Evolutionary conservation across 1,139 yeast genomes (phyloP).

Genomic region (Sugiyamaella japonica): DNA sequence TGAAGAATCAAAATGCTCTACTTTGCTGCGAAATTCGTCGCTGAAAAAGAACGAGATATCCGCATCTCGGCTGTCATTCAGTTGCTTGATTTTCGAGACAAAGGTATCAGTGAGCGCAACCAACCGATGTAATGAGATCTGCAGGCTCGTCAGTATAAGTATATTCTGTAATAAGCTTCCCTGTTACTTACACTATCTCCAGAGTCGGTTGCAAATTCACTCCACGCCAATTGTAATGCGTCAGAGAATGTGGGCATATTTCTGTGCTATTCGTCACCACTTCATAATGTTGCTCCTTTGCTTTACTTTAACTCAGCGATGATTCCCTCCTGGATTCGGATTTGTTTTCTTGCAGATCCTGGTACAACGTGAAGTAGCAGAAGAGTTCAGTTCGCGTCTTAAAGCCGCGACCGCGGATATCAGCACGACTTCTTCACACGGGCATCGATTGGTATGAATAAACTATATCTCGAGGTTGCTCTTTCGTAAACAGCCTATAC

Average conservation of each 20-base stretch:
- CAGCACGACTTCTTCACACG: not conserved
- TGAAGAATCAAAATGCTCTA: not conserved
- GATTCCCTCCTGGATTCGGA: not conserved
- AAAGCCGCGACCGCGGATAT: conserved; percentile 1
- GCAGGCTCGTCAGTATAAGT: not conserved
- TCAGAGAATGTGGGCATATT: conserved; percentile 6
- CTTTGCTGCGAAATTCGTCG: conserved; percentile 10
- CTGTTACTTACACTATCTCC: conserved; percentile 1
- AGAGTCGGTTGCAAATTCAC: not conserved
- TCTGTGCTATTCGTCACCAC: not conserved
- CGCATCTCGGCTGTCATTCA: conserved; percentile 2
- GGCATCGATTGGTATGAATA: too few species aligned
- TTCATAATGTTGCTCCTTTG: not conserved
- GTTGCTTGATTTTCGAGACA: conserved; percentile 1
- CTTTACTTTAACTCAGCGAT: not conserved
- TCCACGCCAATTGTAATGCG: conserved; percentile 5
- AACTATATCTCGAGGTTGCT: too few species aligned
- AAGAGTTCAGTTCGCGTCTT: not conserved
- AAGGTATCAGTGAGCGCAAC: conserved; percentile 3
- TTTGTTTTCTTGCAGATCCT: not conserved
- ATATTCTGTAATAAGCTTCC: not conserved
- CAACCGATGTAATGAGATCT: not conserved
- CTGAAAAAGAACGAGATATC: conserved; percentile 9
- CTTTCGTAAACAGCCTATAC: too few species aligned
- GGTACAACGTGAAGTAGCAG: not conserved